These are phyloP conservation scores for Vitellaria paradoxa DNA, from an alignment of 179 eudicot genomes.

Conservation along the genomic window DNA sequence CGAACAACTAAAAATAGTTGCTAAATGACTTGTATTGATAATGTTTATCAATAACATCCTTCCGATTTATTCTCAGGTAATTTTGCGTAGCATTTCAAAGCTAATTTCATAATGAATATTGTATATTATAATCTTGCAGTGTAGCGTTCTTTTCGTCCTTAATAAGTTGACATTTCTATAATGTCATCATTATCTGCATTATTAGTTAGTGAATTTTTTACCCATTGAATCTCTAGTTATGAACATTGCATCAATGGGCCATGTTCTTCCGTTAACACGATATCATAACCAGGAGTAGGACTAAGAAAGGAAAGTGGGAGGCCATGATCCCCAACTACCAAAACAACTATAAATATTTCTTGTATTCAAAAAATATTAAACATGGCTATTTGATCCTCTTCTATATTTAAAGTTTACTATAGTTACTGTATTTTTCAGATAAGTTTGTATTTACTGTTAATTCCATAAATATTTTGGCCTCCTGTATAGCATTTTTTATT, in stretches of 20 bases:
- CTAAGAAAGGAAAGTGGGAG: no score
- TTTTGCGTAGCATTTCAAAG: neutral
- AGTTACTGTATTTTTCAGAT: no score
- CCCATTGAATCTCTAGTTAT: neutral
- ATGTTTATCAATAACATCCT: neutral
- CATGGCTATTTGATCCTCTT: no score
- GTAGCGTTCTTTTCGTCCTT: neutral
- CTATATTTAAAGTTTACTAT: no score
- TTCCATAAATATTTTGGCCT: no score
- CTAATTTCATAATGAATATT: neutral
- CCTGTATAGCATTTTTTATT: no score
- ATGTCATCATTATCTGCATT: neutral
- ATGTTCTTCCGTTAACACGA: constrained; percentile 14
- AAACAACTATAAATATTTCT: no score
- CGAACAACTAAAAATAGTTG: no score
- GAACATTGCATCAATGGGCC: constrained; percentile 6
- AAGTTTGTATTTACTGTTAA: no score
- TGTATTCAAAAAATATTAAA: no score
- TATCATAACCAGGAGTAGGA: neutral
- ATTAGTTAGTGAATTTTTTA: neutral
- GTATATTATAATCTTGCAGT: neutral
- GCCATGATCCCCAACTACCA: no score
- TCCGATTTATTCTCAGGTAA: neutral
- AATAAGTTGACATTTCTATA: neutral
- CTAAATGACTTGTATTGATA: no score